phyloP scores from a whole-genome alignment of 768 basidiomycete species.

The Lyophyllum atratum region DNA sequence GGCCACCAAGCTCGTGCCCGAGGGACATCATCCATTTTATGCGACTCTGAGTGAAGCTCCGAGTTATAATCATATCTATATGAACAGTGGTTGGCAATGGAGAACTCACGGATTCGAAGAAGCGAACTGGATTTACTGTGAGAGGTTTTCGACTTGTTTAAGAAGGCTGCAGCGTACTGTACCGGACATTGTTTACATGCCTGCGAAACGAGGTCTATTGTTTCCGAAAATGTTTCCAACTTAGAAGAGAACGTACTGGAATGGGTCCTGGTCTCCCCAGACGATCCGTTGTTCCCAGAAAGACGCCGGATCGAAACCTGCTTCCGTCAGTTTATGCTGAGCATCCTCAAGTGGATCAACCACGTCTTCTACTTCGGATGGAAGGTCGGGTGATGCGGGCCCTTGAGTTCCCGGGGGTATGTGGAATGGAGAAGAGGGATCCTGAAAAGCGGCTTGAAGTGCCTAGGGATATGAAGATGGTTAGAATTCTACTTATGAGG shows the following conservation, averaged over 20 bases:
- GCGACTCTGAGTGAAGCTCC: conserved; percentile 49
- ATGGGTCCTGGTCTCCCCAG: conserved; percentile 81
- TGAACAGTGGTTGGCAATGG: neutral
- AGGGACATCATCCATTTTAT: conserved; percentile 67
- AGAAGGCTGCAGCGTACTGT: conserved; percentile 44
- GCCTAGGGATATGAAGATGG: conserved; percentile 35
- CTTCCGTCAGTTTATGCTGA: conserved; percentile 37
- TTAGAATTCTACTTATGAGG: neutral
- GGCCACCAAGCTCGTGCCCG: conserved; percentile 61
- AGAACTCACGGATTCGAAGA: conserved; percentile 67
- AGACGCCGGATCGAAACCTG: conserved; percentile 62
- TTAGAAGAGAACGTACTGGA: conserved; percentile 53
- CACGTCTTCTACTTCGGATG: conserved; percentile 14
- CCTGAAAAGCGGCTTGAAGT: conserved; percentile 62
- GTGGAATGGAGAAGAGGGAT: conserved; percentile 67
- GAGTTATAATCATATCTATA: neutral
- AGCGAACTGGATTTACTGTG: conserved; percentile 50
- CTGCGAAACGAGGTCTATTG: conserved; percentile 33
- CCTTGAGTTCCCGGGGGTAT: conserved; percentile 60
- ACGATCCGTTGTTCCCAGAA: conserved; percentile 79
- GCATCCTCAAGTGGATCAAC: conserved; percentile 39
- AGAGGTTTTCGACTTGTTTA: neutral
- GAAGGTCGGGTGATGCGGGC: conserved; percentile 59
- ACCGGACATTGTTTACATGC: conserved; percentile 79
- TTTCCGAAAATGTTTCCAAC: neutral